These are phyloP conservation scores for Ottelia alismoides DNA, from an alignment of 106 monocot genomes.

Conservation along the genomic window DNA sequence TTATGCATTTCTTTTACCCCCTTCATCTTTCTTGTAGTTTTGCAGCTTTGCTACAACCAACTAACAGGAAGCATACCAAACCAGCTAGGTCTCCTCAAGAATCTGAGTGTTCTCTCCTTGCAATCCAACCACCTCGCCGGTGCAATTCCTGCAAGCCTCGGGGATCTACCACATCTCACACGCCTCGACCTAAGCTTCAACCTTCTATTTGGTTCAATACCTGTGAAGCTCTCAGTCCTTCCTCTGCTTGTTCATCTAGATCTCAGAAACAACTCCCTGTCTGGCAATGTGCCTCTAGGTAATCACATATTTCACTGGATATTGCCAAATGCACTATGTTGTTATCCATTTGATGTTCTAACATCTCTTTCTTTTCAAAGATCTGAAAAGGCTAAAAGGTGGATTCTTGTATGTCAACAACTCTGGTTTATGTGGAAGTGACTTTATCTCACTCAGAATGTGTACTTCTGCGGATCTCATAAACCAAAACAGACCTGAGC, in stretches of 20 bases:
- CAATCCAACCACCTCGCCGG: slow-evolving; percentile 49
- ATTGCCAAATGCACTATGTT: too few species aligned
- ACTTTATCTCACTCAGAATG: slow-evolving; percentile 30
- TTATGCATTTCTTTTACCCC: too few species aligned
- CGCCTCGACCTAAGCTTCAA: slow-evolving; percentile 67
- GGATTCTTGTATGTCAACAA: slow-evolving; percentile 58
- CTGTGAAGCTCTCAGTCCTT: slow-evolving; percentile 33
- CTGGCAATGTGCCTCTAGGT: slow-evolving; percentile 67
- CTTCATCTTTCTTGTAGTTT: slow-evolving; percentile 15
- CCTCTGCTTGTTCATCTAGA: slow-evolving; percentile 32
- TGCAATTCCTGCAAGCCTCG: slow-evolving; percentile 66
- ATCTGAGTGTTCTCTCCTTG: slow-evolving; percentile 50
- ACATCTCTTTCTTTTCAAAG: slow-evolving; percentile 16
- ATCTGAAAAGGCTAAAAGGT: slow-evolving; percentile 28
- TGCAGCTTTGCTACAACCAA: slow-evolving; percentile 74
- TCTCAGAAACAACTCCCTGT: slow-evolving; percentile 53
- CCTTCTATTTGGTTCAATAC: slow-evolving; percentile 60
- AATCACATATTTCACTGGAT: slow-evolving; percentile 3
- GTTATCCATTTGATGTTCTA: background rate
- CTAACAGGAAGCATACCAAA: slow-evolving; percentile 62
- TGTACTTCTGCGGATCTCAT: slow-evolving; percentile 42
- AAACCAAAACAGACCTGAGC: slow-evolving; percentile 32
- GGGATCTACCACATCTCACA: slow-evolving; percentile 31
- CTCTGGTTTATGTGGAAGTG: slow-evolving; percentile 39
- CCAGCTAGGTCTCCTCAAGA: slow-evolving; percentile 40